These are phyloP conservation scores for Ilex asprella DNA, from an alignment of 257 asterid species.

Conservation along the genomic window DNA sequence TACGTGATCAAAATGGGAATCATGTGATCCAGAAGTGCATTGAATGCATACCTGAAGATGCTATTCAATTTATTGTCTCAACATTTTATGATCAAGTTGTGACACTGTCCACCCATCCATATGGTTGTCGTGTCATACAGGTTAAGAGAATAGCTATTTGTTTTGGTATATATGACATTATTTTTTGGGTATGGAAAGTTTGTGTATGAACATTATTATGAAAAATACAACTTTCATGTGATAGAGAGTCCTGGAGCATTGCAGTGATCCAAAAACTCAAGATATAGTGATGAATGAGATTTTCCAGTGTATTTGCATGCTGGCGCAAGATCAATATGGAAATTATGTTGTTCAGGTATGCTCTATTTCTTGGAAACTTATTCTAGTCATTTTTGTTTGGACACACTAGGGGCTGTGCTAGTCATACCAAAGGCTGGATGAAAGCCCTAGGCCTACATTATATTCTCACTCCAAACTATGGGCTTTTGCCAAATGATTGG, in stretches of 20 bases:
- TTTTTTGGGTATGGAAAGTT: not conserved
- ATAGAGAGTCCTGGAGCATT: constrained; percentile 80
- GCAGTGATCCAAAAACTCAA: constrained; percentile 53
- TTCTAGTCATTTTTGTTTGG: too few relatives aligned
- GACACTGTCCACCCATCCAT: constrained; percentile 71
- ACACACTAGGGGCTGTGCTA: too few relatives aligned
- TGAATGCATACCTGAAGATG: constrained; percentile 67
- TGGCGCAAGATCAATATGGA: constrained; percentile 85
- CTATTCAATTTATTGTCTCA: constrained; percentile 55
- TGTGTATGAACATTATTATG: constrained; percentile 8
- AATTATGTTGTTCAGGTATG: constrained; percentile 83
- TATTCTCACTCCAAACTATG: too few relatives aligned
- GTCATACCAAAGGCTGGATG: too few relatives aligned
- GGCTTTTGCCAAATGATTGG: too few relatives aligned
- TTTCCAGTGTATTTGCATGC: constrained; percentile 51
- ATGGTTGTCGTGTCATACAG: constrained; percentile 91
- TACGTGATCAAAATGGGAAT: constrained; percentile 84
- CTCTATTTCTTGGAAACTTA: constrained; percentile 7
- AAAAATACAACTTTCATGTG: constrained; percentile 12
- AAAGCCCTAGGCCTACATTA: too few relatives aligned
- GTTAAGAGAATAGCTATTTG: constrained; percentile 18
- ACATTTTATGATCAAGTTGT: constrained; percentile 63
- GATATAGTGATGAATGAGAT: constrained; percentile 64
- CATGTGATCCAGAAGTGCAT: constrained; percentile 85
- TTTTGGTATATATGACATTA: constrained; percentile 1